phyloP scores from a whole-genome alignment of 2,329 filamentous ascomycete species.

The Trichoderma polysporum region DNA sequence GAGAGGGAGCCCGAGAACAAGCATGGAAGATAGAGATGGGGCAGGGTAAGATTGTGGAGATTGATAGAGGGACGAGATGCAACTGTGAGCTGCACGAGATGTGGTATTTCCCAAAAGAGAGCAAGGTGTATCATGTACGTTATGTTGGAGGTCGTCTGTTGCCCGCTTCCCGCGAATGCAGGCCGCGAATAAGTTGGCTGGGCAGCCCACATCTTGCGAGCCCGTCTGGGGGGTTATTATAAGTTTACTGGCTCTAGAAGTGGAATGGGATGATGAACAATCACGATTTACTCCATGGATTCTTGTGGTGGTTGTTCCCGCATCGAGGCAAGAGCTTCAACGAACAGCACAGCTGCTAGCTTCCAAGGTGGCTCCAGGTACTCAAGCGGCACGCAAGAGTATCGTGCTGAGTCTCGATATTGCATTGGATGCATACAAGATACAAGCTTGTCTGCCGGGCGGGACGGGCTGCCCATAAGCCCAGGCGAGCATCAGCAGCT shows the following conservation, averaged over 20 bases:
- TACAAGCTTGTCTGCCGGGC: no score
- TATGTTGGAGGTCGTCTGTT: neutral
- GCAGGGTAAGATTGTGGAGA: neutral
- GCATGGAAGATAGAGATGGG: neutral
- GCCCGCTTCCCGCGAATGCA: neutral
- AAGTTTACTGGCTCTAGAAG: neutral
- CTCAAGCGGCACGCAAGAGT: neutral
- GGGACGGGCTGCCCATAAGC: neutral
- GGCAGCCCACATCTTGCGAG: neutral
- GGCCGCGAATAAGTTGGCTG: slow-evolving; percentile 2
- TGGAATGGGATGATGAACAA: neutral
- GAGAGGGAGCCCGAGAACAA: slow-evolving; percentile 12
- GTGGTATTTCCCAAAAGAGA: neutral
- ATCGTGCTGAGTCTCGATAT: neutral
- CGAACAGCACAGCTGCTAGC: neutral
- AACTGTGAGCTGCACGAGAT: neutral
- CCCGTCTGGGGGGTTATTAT: neutral
- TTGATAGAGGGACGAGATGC: neutral
- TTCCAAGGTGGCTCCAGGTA: neutral
- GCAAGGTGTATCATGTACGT: neutral
- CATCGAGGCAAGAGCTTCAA: neutral
- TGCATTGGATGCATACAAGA: no score
- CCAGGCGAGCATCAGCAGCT: slow-evolving; percentile 12
- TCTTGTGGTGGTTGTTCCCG: neutral
- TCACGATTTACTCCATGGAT: neutral